Base-by-base conservation (phyloP, 2,329 filamentous ascomycete species). In the Periglandula ipomoeae region DNA sequence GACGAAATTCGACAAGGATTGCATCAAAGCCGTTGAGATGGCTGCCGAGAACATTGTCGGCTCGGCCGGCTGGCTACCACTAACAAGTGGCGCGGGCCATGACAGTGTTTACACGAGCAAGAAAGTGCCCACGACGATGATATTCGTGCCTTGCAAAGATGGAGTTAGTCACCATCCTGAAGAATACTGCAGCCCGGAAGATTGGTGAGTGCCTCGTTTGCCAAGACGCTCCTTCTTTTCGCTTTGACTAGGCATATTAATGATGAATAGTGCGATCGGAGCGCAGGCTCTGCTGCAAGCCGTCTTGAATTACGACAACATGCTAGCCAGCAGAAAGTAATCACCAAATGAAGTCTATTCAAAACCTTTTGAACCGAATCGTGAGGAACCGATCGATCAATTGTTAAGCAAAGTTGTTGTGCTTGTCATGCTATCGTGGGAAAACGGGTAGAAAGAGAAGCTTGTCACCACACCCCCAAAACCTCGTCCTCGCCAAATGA, bases 1-100 rank as follows among this genome's bases (percentile, higher is more conserved):
- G 0, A 75, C 81, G 0, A 74, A 73, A 22, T 89, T 89, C 61
- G 73, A 87, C 53, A 64, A 73, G 1, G 78, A 82, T 53, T 87
- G 84, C 56, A 82, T 88, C 46, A 61, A 70, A 4, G 83, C 81
- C 20, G 81, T 87, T 2, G 70, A 75, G 50, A 67, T 75, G 42
- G 78, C 81, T 30, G 79, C 81, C 0, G 63, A 64, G 35, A 72
- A 72, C 3, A 67, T 81, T 7, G 75, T 80, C 1, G 73, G 76
- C 39, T 59, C 70, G 19, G 63, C 70, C 57, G 70, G 52, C 30
- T 62, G 55, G 58, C 51, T 42, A 19, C 56, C 60, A 7, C 58
- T 71, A 3, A 62, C 62, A 5, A 70, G 66, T 50, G 67, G 67
- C 19, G 67, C 67, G 3, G 63, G 64, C 4, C 67, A 69, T 38